A percentile compares a stretch with the other conserved stretches of the same genome.
Evolutionary conservation across 768 basidiomycete species (phyloP).

Genomic region (Mycena vulgaris): DNA sequence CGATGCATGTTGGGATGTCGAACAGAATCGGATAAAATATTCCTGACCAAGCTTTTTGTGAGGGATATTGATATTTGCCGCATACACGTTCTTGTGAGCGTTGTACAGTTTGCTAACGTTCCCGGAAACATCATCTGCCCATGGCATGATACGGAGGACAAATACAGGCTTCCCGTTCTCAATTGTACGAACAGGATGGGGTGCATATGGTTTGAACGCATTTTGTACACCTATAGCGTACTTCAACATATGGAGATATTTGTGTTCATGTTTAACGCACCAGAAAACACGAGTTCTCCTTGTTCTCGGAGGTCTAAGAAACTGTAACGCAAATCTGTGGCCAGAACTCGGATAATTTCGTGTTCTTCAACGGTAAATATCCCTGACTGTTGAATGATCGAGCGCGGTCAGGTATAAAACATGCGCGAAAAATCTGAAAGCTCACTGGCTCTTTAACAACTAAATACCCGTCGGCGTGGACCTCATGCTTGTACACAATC

Average conservation of each 20-base stretch:
- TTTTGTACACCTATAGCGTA: neutral
- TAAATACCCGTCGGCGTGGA: neutral
- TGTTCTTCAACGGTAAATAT: neutral
- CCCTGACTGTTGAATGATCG: no score
- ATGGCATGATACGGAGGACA: constrained; percentile 9
- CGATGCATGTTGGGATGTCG: constrained; percentile 50
- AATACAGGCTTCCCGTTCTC: neutral
- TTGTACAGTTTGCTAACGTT: constrained; percentile 52
- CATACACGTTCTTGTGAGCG: constrained; percentile 51
- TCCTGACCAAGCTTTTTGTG: constrained; percentile 45
- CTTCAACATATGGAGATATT: no score
- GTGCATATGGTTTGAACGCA: constrained; percentile 33
- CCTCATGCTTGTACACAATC: neutral
- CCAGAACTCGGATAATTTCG: neutral
- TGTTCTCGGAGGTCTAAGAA: neutral
- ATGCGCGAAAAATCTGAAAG: no score
- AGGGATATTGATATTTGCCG: constrained; percentile 48
- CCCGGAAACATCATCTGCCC: no score
- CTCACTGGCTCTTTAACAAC: neutral
- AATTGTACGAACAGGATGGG: constrained; percentile 20
- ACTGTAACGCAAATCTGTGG: neutral
- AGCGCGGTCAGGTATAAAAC: no score
- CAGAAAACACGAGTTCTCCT: neutral
- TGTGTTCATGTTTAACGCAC: neutral
- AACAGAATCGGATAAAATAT: constrained; percentile 49